Conservation (phyloP, 306 rosid species). For the Quercus variabilis region DNA sequence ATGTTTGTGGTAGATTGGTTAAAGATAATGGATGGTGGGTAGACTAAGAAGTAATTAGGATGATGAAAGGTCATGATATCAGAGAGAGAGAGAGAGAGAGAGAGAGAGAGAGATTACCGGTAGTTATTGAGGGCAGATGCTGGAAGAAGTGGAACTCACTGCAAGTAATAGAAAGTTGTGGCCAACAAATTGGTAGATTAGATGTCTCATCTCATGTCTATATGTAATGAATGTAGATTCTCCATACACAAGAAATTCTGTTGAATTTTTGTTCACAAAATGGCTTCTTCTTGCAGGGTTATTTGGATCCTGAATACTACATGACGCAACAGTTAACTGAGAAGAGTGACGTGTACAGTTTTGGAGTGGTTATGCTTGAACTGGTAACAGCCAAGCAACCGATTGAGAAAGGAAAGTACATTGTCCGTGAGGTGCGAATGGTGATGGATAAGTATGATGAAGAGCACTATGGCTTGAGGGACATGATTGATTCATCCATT, state of each 20-base stretch:
- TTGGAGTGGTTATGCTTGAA: slow-evolving; percentile 91
- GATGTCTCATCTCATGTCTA: background rate
- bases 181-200: too few relatives aligned
- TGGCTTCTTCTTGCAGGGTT: slow-evolving; percentile 56
- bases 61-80: too few relatives aligned
- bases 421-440: slow-evolving; percentile 64
- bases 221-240: background rate
- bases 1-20: background rate
- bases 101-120: too few relatives aligned
- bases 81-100: too few relatives aligned
- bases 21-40: too few relatives aligned
- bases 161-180: too few relatives aligned
- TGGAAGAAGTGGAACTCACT: too few relatives aligned
- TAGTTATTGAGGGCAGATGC: too few relatives aligned
- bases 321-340: slow-evolving; percentile 88
- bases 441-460: slow-evolving; percentile 49
- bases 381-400: slow-evolving; percentile 76
- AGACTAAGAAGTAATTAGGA: too few relatives aligned
- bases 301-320: slow-evolving; percentile 92
- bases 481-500: slow-evolving; percentile 61
- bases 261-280: background rate
- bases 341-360: slow-evolving; percentile 91
- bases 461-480: slow-evolving; percentile 59
- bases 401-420: slow-evolving; percentile 81
- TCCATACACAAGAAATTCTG: background rate